Evolutionary conservation across 768 basidiomycete genomes (phyloP), one percentile per base, ranked within the genome.

Genomic region (Antrodiella citrinella): DNA sequence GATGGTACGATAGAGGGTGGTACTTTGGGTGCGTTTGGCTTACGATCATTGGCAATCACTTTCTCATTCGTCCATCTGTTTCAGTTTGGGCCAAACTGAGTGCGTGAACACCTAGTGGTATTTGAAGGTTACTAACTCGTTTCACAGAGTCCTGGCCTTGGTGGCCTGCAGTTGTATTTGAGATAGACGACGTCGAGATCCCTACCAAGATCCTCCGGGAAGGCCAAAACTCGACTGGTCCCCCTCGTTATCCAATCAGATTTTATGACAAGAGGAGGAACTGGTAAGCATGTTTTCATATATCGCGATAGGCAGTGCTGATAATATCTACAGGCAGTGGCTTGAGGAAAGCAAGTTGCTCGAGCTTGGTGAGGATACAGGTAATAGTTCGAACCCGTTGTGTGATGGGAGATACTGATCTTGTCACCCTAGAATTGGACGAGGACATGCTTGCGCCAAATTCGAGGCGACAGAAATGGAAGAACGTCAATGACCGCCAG

Each of bases 31-130:
- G 72, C 68, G 52, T 20, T 35, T 30, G 1, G 49, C 9, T 20
- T 15, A 18, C 46, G 42, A 13, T 11, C 15, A 43, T 42, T 53
- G 50, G 50, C 49, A 15, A 50, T 44, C 47, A 19, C 47, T n/a
- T 15, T 56, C 10, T 23, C 18, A 19, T 47, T 45, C 15, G 21
- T 23, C n/a, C n/a, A n/a, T 39, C 15, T 19, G 9, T 10, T 51
- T 2, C 47, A 90, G 91, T 93, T 0, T 94, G 91, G 91, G 90
- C 86, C 0, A 92, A 91, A 73, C 69, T 77, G 49, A 71, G 84
- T 84, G 56, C 53, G 80, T 35, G 15, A 25, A 18, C n/a, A n/a
- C n/a, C n/a, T n/a, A n/a, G n/a, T n/a, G n/a, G n/a, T n/a, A n/a
- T n/a, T n/a, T n/a, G n/a, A n/a, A n/a, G n/a, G n/a, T n/a, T n/a